phyloP scores from a whole-genome alignment of 257 asterid genomes.

The Ophiorrhiza pumila region DNA sequence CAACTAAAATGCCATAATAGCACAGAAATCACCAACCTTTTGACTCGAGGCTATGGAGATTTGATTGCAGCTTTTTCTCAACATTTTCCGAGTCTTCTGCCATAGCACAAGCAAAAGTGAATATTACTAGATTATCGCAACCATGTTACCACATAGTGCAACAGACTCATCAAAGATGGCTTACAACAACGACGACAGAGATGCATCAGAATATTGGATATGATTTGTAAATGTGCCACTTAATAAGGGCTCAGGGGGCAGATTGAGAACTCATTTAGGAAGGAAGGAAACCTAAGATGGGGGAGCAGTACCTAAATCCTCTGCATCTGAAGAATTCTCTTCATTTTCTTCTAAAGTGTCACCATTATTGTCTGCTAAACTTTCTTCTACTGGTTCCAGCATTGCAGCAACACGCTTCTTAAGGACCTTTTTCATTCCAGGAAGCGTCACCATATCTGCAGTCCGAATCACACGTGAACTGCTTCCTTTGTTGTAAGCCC shows the following conservation, averaged over 20 bases:
- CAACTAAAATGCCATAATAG: not conserved
- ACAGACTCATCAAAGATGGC: not conserved
- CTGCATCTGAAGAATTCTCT: constrained; percentile 64
- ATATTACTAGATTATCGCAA: not conserved
- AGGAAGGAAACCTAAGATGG: not conserved
- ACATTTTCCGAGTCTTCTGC: constrained; percentile 46
- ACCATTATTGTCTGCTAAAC: constrained; percentile 40
- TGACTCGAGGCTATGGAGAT: constrained; percentile 61
- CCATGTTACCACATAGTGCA: not conserved
- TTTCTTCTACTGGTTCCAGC: constrained; percentile 80
- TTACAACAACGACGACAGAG: not conserved
- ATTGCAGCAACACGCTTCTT: constrained; percentile 91
- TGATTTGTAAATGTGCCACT: not conserved
- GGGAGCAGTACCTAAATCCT: constrained; percentile 59
- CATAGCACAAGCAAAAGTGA: constrained; percentile 21
- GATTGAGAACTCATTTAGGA: too few species aligned
- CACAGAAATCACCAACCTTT: constrained; percentile 53
- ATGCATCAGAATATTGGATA: not conserved
- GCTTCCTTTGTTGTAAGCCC: constrained; percentile 90
- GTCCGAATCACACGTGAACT: constrained; percentile 72
- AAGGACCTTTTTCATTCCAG: constrained; percentile 83
- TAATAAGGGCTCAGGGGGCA: not conserved
- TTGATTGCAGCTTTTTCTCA: constrained; percentile 58
- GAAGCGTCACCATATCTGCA: constrained; percentile 83
- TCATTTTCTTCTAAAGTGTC: constrained; percentile 50